A percentile compares a stretch with the other conserved stretches of the same genome.
Conservation (phyloP, 2,329 filamentous ascomycete genomes). For the Nemania sp. region DNA sequence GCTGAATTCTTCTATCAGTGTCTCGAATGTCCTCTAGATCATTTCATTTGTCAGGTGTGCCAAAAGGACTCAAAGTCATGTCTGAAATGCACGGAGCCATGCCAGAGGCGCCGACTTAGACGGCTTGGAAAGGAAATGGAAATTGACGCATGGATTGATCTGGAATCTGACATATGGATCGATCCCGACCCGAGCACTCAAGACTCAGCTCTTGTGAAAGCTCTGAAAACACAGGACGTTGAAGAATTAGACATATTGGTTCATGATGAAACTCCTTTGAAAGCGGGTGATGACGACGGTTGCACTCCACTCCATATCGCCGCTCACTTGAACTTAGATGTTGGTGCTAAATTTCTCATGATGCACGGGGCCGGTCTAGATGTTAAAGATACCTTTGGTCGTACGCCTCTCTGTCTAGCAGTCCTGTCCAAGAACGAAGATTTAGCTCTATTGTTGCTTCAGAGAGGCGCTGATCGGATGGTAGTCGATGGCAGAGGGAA, state of each 20-base stretch:
- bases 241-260: background rate
- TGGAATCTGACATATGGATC: background rate
- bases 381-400: background rate
- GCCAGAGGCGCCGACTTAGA: background rate
- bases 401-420: background rate
- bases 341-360: background rate
- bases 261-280: background rate
- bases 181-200: background rate
- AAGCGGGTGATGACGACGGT: background rate
- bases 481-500: background rate
- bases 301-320: background rate
- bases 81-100: background rate
- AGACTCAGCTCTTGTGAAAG: background rate
- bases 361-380: background rate
- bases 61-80: background rate
- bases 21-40: no score
- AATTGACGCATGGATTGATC: no score
- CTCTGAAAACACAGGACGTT: background rate
- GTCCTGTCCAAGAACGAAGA: background rate
- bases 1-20: no score
- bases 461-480: background rate
- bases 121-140: background rate
- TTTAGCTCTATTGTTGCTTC: background rate
- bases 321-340: background rate
- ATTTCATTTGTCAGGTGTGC: background rate